phyloP scores from a whole-genome alignment of 208 protist genomes.

The Tritrichomonas musculus region DNA sequence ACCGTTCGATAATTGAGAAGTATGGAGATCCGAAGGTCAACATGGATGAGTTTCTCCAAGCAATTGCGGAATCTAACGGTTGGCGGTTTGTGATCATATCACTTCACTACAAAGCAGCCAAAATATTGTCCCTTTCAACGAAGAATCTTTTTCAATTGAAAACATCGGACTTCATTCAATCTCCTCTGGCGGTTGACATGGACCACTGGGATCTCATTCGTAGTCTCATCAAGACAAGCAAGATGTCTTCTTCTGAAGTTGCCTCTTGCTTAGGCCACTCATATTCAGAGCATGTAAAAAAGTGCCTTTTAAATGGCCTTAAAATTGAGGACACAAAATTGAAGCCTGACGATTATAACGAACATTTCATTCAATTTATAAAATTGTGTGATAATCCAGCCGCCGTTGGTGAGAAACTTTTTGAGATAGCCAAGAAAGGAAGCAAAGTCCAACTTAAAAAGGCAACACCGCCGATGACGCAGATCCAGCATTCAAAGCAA shows the following conservation, averaged over 20 bases:
- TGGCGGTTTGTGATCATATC: background rate
- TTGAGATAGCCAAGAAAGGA: background rate
- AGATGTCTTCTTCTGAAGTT: background rate
- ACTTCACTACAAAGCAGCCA: background rate
- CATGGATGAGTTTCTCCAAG: background rate
- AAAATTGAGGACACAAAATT: no score
- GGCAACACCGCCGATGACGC: no score
- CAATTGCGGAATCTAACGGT: background rate
- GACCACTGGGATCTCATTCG: background rate
- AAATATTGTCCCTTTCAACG: background rate
- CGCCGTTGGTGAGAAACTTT: background rate
- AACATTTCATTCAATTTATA: background rate
- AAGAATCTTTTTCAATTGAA: background rate
- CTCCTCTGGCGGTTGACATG: background rate
- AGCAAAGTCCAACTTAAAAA: background rate
- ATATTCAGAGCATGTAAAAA: background rate
- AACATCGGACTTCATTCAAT: conserved; percentile 15
- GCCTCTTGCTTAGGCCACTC: background rate
- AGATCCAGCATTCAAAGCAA: no score
- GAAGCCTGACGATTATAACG: background rate
- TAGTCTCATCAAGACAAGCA: background rate
- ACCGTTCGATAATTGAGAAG: background rate
- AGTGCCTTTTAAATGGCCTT: no score
- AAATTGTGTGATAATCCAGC: background rate
- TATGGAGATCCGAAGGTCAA: background rate